Conservation (phyloP, 345 rosid genomes). For the Euclidium syriacum region DNA sequence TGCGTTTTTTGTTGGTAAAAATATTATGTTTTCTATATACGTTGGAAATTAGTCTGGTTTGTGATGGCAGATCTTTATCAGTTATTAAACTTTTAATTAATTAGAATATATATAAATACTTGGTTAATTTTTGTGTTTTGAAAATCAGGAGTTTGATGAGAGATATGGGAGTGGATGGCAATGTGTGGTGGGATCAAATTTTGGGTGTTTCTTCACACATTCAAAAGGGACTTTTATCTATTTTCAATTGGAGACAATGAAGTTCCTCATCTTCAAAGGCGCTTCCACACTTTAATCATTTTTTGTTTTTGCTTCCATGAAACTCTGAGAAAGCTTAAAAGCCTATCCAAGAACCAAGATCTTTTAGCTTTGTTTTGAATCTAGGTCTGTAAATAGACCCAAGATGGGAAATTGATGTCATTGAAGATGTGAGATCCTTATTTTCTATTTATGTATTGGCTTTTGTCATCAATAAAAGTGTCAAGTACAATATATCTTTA, state of each 20-base stretch:
- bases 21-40: no score
- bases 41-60: no score
- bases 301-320: not conserved
- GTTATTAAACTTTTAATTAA: no score
- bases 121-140: not conserved
- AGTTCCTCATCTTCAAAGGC: conserved; percentile 69
- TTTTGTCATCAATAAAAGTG: conserved; percentile 12
- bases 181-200: conserved; percentile 76
- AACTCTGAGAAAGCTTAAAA: not conserved
- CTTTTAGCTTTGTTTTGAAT: conserved; percentile 9
- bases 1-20: no score
- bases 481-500: not conserved
- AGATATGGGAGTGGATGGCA: conserved; percentile 68
- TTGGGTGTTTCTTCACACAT: conserved; percentile 76
- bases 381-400: conserved; percentile 16
- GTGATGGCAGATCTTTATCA: no score
- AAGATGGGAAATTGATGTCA: not conserved
- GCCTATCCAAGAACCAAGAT: not conserved
- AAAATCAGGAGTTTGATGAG: conserved; percentile 57
- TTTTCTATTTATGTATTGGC: not conserved
- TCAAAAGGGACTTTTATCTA: conserved; percentile 68
- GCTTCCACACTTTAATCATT: conserved; percentile 36
- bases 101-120: no score
- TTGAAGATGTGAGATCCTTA: not conserved
- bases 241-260: conserved; percentile 61